A percentile compares a stretch with the other conserved stretches of the same genome.
Evolutionary conservation across 2,329 filamentous ascomycete species (phyloP).

Genomic region (Furcasterigmium furcatum): DNA sequence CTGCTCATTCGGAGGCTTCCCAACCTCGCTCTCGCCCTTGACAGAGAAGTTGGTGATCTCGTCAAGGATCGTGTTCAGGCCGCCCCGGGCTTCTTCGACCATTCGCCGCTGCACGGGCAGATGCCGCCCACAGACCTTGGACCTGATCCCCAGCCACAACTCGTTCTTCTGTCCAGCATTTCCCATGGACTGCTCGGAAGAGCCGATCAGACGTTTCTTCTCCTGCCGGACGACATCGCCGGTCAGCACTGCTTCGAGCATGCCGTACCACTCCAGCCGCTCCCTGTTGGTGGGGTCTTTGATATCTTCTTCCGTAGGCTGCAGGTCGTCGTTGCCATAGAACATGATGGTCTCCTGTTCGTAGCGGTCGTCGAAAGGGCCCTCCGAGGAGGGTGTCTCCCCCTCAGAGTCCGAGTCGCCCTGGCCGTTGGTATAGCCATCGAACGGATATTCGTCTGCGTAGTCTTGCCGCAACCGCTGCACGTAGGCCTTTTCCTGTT

Average conservation of each 20-base stretch:
- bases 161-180: constrained; percentile 70
- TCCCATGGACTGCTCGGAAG: constrained; percentile 54
- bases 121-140: constrained; percentile 79
- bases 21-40: constrained; percentile 87
- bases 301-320: constrained; percentile 85
- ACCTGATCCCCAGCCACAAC: constrained; percentile 85
- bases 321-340: constrained; percentile 83
- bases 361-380: constrained; percentile 80
- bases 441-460: constrained; percentile 33
- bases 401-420: constrained; percentile 83
- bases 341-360: constrained; percentile 93
- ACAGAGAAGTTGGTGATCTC: constrained; percentile 92
- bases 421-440: constrained; percentile 65
- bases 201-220: constrained; percentile 90
- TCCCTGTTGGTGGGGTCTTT: constrained; percentile 86
- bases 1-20: constrained; percentile 83
- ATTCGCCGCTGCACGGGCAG: constrained; percentile 81
- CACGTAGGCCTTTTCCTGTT: constrained; percentile 92
- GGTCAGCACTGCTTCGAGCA: constrained; percentile 92
- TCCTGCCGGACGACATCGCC: constrained; percentile 97
- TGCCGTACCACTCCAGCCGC: constrained; percentile 94
- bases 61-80: constrained; percentile 73
- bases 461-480: constrained; percentile 84
- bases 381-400: constrained; percentile 82
- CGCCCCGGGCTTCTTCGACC: constrained; percentile 77